A percentile compares a stretch with the other conserved stretches of the same genome.
Conservation (phyloP, 2,329 filamentous ascomycete species). For the Kalmusia sp. region DNA sequence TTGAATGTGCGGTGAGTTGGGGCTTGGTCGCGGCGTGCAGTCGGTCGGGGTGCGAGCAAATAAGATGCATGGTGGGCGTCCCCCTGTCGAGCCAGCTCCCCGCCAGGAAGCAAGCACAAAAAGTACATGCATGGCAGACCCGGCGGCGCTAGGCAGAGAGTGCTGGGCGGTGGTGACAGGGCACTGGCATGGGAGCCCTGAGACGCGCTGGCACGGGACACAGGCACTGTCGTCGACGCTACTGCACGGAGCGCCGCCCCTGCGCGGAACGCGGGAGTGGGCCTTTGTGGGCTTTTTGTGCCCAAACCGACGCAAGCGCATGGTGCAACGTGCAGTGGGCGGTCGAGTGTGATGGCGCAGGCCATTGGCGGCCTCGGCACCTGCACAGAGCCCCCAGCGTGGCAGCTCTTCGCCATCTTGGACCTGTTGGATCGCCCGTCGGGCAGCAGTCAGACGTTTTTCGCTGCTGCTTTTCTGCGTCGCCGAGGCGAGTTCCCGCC, state of each 20-base stretch:
- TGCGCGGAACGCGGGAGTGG: constrained; percentile 38
- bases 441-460: not conserved
- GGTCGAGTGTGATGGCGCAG: constrained; percentile 23
- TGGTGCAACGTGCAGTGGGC: constrained; percentile 18
- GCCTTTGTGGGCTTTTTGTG: constrained; percentile 18
- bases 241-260: constrained; percentile 35
- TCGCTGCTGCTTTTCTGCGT: not conserved
- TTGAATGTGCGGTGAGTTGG: constrained; percentile 11
- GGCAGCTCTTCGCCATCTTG: too few species aligned
- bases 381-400: not conserved
- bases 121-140: not conserved
- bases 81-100: constrained; percentile 10
- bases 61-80: constrained; percentile 7
- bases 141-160: constrained; percentile 12
- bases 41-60: constrained; percentile 4
- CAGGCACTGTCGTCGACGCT: too few species aligned
- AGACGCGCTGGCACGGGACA: constrained; percentile 23
- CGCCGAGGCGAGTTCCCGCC: not conserved
- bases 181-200: constrained; percentile 7
- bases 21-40: not conserved
- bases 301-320: constrained; percentile 33
- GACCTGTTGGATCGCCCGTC: not conserved
- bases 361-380: constrained; percentile 24
- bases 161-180: constrained; percentile 22
- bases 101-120: constrained; percentile 10